Evolutionary conservation across 2,329 filamentous ascomycete species (phyloP), one percentile per base, ranked within the genome.

Genomic region (Trichoderma sp.): DNA sequence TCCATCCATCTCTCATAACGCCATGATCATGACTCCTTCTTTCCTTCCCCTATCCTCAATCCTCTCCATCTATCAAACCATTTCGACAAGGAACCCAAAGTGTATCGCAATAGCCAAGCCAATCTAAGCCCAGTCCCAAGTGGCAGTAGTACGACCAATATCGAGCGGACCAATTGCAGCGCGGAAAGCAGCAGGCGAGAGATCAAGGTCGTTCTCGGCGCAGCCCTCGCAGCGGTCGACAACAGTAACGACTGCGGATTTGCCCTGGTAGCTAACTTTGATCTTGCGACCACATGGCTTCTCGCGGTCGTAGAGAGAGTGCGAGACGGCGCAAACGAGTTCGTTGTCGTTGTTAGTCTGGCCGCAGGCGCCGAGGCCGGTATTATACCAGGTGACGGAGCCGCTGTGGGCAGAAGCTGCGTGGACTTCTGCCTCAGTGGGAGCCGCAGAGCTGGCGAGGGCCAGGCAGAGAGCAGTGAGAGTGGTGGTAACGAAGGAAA

Each of bases 351-450:
- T 80, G 68, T 87, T 88, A 1, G 81, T 84, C 36, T 86, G 80
- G 6, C 92, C 93, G 78, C 93, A 95, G 0, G 92, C 90, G 13
- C 93, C 92, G 4, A 93, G 84, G 4, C 80, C 84, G 0, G 91
- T 88, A 20, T 83, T 82, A 79, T 92, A 95, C 82, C 90, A 95
- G 20, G 81, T 78, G 28, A 75, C 61, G 26, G 47, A 30, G 39
- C 75, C 75, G 13, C 50, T 61, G 63, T 36, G 26, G 15, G 43
- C n/a, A 47, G 36, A 58, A 28, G 67, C 43, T 11, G 57, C 67
- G 43, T 11, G 28, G 15, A 6, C 34, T 6, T 59, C 34, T 2
- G 34, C 20, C 9, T 71, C 66, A n/a, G 68, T 26, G 30, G 71
- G 68, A 28, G 71, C 71, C 20, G 71, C 68, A 26, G 64, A 63